Evolutionary conservation across 352 stramenopile genomes (phyloP).

Genomic region (Globisporangium barbulae): DNA sequence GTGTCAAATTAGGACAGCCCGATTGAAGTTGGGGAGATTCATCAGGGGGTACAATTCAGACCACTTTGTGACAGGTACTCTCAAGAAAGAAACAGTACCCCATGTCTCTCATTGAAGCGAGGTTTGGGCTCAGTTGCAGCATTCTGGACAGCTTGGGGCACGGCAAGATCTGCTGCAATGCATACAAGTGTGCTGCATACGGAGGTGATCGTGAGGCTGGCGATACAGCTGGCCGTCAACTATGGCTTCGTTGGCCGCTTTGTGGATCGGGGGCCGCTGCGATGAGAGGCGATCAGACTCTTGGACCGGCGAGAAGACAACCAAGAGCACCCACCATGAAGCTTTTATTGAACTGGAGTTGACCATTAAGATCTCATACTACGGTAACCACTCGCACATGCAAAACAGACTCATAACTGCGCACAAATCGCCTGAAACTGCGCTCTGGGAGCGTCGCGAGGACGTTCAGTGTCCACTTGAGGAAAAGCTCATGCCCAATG

Average conservation of each 20-base stretch:
- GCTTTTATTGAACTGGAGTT: background rate
- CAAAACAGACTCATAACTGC: background rate
- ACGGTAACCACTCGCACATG: background rate
- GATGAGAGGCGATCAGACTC: no score
- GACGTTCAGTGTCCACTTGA: background rate
- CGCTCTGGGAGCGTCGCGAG: background rate
- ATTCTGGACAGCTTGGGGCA: no score
- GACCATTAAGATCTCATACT: background rate
- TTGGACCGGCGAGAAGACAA: background rate
- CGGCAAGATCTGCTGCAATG: no score
- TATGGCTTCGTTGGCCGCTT: no score
- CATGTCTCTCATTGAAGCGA: background rate
- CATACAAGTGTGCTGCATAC: no score
- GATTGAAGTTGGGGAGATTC: background rate
- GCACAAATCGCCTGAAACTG: background rate
- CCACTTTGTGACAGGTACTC: background rate
- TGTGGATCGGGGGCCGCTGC: no score
- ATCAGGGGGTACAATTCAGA: background rate
- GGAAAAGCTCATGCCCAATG: background rate
- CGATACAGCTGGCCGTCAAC: no score
- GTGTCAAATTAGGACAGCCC: background rate
- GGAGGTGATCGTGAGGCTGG: no score
- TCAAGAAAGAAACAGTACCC: background rate
- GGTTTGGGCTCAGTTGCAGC: no score
- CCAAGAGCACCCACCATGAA: no score